phyloP scores from a whole-genome alignment of 805 yeast genomes.

The Candida maris region DNA sequence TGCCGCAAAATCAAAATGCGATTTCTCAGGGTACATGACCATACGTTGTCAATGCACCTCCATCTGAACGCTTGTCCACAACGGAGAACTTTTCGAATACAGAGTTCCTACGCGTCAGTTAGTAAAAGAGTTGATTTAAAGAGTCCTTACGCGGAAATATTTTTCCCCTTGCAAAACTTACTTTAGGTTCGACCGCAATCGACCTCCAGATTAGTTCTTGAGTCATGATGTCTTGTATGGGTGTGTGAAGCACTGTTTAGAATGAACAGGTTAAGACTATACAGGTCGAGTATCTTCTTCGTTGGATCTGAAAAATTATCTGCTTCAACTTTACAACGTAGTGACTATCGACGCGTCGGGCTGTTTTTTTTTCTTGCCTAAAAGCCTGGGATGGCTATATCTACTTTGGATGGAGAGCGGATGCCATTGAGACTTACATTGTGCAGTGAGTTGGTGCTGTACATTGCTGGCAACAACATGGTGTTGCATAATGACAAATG shows the following conservation, averaged over 20 bases:
- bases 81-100: slow-evolving; percentile 61
- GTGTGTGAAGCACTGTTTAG: too few species aligned
- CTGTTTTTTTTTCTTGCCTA: too few species aligned
- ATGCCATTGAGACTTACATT: too few species aligned
- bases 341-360: too few species aligned
- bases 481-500: slow-evolving; percentile 52
- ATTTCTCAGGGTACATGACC: slow-evolving; percentile 62
- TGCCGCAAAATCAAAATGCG: slow-evolving; percentile 66
- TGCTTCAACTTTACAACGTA: too few species aligned
- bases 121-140: neutral
- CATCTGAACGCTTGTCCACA: slow-evolving; percentile 87
- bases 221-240: slow-evolving; percentile 13
- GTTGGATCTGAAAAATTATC: too few species aligned
- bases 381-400: too few species aligned
- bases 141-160: neutral
- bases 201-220: slow-evolving; percentile 27
- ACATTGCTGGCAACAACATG: slow-evolving; percentile 27
- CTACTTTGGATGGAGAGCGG: too few species aligned
- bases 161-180: slow-evolving; percentile 7
- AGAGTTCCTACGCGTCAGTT: slow-evolving; percentile 41
- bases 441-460: neutral
- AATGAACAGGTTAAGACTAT: too few species aligned
- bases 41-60: slow-evolving; percentile 59
- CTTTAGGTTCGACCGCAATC: slow-evolving; percentile 22
- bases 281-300: too few species aligned